Evolutionary conservation across 169 alveolate species (phyloP).

Genomic region (Cryptosporidium xiaoi): DNA sequence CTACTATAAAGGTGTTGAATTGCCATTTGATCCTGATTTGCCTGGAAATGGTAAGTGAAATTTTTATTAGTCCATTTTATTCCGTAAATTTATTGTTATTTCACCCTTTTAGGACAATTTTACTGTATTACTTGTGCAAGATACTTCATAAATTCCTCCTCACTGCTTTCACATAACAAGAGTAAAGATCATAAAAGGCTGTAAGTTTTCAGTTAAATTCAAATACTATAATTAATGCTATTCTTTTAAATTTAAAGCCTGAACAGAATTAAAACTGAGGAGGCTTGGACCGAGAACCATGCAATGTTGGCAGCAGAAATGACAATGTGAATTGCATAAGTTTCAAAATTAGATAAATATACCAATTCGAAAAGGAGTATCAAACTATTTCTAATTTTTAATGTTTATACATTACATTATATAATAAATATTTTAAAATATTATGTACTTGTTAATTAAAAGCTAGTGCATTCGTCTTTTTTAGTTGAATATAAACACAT

Average conservation of each 20-base stretch:
- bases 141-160: conserved; percentile 42
- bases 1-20: conserved; percentile 53
- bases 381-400: too few species aligned
- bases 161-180: conserved; percentile 52
- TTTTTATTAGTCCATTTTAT: background rate
- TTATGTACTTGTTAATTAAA: too few species aligned
- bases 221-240: background rate
- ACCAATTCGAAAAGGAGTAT: too few species aligned
- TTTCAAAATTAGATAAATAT: too few species aligned
- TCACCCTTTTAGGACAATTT: conserved; percentile 37
- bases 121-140: conserved; percentile 69
- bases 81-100: background rate
- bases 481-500: too few species aligned
- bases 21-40: conserved; percentile 58
- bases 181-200: conserved; percentile 56
- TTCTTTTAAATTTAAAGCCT: background rate
- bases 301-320: conserved; percentile 70
- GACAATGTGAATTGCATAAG: conserved; percentile 13
- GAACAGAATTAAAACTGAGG: conserved; percentile 61
- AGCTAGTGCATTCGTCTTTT: too few species aligned
- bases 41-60: conserved; percentile 62
- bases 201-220: conserved; percentile 35
- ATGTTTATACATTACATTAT: too few species aligned
- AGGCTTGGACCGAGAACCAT: conserved; percentile 71
- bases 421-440: too few species aligned